Evolutionary conservation across 2,329 filamentous ascomycete species (phyloP), one percentile per base, ranked within the genome.

Genomic region (Lomentospora prolificans): DNA sequence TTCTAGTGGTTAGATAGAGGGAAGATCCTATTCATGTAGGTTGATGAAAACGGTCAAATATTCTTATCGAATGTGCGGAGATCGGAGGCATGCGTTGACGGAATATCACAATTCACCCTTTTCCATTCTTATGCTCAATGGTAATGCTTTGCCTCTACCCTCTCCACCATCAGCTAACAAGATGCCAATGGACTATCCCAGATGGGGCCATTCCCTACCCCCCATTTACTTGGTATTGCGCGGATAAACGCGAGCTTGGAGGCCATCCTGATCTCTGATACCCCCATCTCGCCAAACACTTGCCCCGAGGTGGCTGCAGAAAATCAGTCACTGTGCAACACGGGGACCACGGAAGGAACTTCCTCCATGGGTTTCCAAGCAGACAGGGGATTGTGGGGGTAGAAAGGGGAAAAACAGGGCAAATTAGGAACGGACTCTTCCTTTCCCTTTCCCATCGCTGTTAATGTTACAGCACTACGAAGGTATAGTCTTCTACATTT

Each of bases 91-190:
- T 17, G 50, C 14, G 12, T 52, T 7, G 9, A 52, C 12, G 14
- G 33, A 44, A 25, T 36, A 44, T 46, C 51, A 54, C 24, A 54
- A 44, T 17, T 54, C 51, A 54, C n/a, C 22, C 30, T 54, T 54
- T 44, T 24, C 22, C 36, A 17, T 4, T 30, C 24, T 22, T 46
- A 14, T 12, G 31, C 8, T 54, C 12, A 10, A 27, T 27, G 33
- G 36, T 14, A n/a, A 24, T 19, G 24, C 7, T 46, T 24, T n/a
- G 10, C n/a, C n/a, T 24, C 10, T 46, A 10, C 19, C 41, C 41
- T 19, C 10, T 22, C 41, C 17, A 46, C 19, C n/a, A 46, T 9
- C 4, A 9, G 19, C n/a, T 25, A 3, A 10, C 10, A 19, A 22
- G 19, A 12, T 33, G n/a, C n/a, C n/a, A n/a, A n/a, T n/a, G n/a